Evolutionary conservation across 352 stramenopile genomes (phyloP).

Genomic region (Sclerospora graminicola): DNA sequence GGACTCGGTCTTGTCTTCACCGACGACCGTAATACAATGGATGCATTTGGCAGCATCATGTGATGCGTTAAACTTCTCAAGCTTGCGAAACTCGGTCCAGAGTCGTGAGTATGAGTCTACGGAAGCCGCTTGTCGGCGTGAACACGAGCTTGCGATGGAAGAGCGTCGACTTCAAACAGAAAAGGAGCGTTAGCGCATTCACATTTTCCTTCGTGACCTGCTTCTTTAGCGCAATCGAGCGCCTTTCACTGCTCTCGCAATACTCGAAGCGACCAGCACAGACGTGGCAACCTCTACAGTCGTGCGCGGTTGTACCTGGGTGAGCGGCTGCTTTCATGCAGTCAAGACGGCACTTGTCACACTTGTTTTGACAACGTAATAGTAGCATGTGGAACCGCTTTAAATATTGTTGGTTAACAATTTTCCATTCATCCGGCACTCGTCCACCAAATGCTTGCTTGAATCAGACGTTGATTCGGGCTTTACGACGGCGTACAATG

Average conservation of each 20-base stretch:
- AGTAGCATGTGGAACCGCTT: conserved; percentile 38
- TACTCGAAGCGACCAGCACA: conserved; percentile 43
- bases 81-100: no score
- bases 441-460: conserved; percentile 27
- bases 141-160: no score
- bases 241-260: conserved; percentile 30
- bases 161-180: no score
- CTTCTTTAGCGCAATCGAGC: conserved; percentile 34
- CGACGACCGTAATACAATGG: no score
- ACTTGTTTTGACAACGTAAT: conserved; percentile 44
- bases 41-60: no score
- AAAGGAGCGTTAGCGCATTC: conserved; percentile 44
- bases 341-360: no score
- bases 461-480: conserved; percentile 30
- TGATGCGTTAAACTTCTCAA: no score
- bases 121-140: no score
- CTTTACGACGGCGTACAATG: no score
- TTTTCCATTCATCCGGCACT: conserved; percentile 36
- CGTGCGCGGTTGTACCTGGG: conserved; percentile 14
- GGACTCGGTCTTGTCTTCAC: no score
- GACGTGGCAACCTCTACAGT: conserved; percentile 41
- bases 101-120: no score
- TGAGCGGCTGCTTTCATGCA: conserved; percentile 54
- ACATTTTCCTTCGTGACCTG: conserved; percentile 55
- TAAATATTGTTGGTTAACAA: conserved; percentile 33